phyloP scores from a whole-genome alignment of 139 green algal species.

The Tetraselmis striata region DNA sequence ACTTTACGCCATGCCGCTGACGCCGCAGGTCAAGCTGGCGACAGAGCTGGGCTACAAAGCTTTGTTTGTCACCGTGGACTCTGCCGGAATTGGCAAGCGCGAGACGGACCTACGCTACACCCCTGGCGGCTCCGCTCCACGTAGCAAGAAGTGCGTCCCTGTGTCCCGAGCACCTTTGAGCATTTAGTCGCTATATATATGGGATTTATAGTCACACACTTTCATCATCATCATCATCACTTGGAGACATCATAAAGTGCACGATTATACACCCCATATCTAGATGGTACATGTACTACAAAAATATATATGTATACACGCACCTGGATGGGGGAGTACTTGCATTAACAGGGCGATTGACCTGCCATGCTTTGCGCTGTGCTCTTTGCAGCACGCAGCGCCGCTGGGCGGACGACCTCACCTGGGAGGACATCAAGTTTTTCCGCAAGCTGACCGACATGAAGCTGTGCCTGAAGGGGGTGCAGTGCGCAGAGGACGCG shows the following conservation, averaged over 20 bases:
- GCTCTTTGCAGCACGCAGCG: conserved; percentile 6
- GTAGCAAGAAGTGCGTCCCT: conserved; percentile 1
- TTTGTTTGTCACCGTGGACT: conserved; percentile 10
- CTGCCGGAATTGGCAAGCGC: conserved; percentile 9
- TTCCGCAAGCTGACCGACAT: conserved; percentile 1
- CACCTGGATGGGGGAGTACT: no score
- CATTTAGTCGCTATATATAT: no score
- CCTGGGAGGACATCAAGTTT: conserved; percentile 5
- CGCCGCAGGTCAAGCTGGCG: neutral
- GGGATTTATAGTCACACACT: no score
- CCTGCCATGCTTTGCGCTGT: no score
- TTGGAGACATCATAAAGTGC: no score
- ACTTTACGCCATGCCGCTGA: no score
- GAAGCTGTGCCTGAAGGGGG: conserved; percentile 3
- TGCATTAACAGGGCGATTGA: no score
- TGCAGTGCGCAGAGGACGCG: conserved; percentile 5
- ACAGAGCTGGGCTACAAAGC: neutral
- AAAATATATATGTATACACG: no score
- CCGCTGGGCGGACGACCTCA: conserved; percentile 12
- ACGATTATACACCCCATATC: no score
- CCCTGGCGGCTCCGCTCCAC: neutral
- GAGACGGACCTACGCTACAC: conserved; percentile 11
- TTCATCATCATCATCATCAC: no score
- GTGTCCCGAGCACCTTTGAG: no score
- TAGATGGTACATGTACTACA: no score